Base-by-base conservation (phyloP, 441 rosid species). In the Populus hybrid region DNA sequence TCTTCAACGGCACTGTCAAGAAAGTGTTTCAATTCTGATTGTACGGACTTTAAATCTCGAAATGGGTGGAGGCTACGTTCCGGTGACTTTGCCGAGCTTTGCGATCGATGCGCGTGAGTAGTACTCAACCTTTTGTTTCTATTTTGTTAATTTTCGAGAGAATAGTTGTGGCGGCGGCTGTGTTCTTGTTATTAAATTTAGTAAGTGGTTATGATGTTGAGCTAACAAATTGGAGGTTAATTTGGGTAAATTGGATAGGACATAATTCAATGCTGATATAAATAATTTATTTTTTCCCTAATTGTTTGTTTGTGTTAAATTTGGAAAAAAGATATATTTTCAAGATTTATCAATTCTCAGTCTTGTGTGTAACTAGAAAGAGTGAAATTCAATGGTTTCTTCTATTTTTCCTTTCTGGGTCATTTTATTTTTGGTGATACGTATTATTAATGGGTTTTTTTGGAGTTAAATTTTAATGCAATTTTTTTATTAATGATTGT, bases 101-200 rank as follows among this genome's bases (percentile, higher is more conserved):
- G 99, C 87, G 93, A 91, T 84, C 92, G 94, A 82, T 97, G 99
- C 95, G 96, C 87, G 99, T 97, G 83, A 90, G 89, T 80, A 32
- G 26, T 50, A 10, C 36, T 67, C 72, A 8, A 24, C 28, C 36
- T 8, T 30, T 65, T 40, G 57, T 28, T 38, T 67, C 59, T 66
- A 30, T 38, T 71, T 81, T 40, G 50, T 40, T 73, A 9, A 6
- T 70, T 81, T 73, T 77, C 3, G 50, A 11, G 21, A n/a, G 73
- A 10, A 72, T 20, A 54, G 72, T 42, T 8, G 12, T 72, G 21
- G 10, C 63, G 23, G 6, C 18, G 10, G 50, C 38, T 76, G n/a
- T 40, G 6, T 21, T 4, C 65, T 80, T 67, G 42, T 67, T 81
- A 21, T 5, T 21, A 61, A 61, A 61, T 61, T 61, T 21, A 61